Percentiles rank a stretch among this genome's conserved stretches.
Evolutionary conservation across 2,329 filamentous ascomycete species (phyloP).

Genomic region (Neurospora sp.): DNA sequence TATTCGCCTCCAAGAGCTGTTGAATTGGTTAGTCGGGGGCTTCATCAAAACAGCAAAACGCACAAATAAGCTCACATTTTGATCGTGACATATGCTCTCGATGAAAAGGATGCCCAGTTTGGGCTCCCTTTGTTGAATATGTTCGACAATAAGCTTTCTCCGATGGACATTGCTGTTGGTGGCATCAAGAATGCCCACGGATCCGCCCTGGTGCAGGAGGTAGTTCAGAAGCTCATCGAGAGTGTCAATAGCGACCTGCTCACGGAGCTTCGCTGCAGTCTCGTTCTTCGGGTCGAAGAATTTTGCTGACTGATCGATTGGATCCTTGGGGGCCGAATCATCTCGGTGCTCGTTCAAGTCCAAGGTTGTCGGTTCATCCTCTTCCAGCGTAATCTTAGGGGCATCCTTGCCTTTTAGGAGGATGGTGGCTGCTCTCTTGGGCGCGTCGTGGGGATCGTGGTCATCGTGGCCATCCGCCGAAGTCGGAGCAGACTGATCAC

Average conservation of each 20-base stretch:
- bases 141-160: conserved; percentile 72
- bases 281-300: conserved; percentile 93
- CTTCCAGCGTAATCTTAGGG: conserved; percentile 20
- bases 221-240: conserved; percentile 89
- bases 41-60: background rate
- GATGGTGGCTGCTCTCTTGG: conserved; percentile 45
- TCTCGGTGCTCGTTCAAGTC: conserved; percentile 25
- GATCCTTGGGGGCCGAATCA: conserved; percentile 24
- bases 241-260: conserved; percentile 87
- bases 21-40: conserved; percentile 3
- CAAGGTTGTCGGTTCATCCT: conserved; percentile 29
- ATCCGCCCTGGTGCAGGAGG: conserved; percentile 69
- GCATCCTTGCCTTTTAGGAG: conserved; percentile 44
- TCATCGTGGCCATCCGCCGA: conserved; percentile 18
- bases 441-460: conserved; percentile 27
- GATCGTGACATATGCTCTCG: conserved; percentile 85
- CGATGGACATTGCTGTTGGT: conserved; percentile 92
- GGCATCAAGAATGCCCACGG: conserved; percentile 90
- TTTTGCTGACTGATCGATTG: conserved; percentile 77
- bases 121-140: conserved; percentile 72
- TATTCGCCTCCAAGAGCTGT: conserved; percentile 80
- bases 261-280: conserved; percentile 70
- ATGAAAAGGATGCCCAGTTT: conserved; percentile 89
- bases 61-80: conserved; percentile 38
- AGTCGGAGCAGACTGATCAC: conserved; percentile 20